Base-by-base conservation (phyloP, 2,329 filamentous ascomycete species). In the Apiospora rasikravindrae region DNA sequence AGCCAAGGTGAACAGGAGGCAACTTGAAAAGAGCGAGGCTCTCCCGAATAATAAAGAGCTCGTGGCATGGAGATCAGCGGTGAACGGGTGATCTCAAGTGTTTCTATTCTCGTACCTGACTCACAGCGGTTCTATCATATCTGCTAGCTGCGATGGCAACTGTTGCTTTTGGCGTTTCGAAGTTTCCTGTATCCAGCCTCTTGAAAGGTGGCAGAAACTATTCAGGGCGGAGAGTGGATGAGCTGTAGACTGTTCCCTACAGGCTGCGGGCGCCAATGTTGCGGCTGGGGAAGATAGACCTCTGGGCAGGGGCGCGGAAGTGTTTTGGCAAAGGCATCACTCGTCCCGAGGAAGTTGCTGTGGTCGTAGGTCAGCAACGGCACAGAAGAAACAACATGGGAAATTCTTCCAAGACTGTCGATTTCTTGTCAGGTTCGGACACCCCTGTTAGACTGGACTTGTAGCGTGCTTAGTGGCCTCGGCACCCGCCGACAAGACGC, bases 41-140 rank as follows among this genome's bases (percentile, higher is more conserved):
- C 42, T 44, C 13, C 22, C 66, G 16, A n/a, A n/a, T 45, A 45
- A 45, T 68, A 68, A 68, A 68, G 66, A 14, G 24, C 44, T 68
- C 16, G 13, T 68, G 42, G 37, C n/a, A 44, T 42, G 64, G 37
- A 7, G 37, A 44, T 26, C 64, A 22, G 16, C 37, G 42, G 53
- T 22, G 53, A 67, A 24, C 37, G 44, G 40, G n/a, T 16, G 37
- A 45, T 44, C 40, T 37, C n/a, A 26, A 68, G 66, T 19, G n/a
- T 68, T 45, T 68, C 44, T 29, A 68, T 68, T 47, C 19, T 68
- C 29, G 66, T 29, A n/a, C 29, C n/a, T 13, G 4, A 37, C 33
- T 37, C 1, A n/a, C 4, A 22, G 13, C 14, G 42, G 40, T 68
- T 61, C 7, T 29, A n/a, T 57, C 11, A 13, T 49, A 49, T 26